Base-by-base conservation (phyloP, 192 early-diverging fungal genomes). In the Podila clonocystis region DNA sequence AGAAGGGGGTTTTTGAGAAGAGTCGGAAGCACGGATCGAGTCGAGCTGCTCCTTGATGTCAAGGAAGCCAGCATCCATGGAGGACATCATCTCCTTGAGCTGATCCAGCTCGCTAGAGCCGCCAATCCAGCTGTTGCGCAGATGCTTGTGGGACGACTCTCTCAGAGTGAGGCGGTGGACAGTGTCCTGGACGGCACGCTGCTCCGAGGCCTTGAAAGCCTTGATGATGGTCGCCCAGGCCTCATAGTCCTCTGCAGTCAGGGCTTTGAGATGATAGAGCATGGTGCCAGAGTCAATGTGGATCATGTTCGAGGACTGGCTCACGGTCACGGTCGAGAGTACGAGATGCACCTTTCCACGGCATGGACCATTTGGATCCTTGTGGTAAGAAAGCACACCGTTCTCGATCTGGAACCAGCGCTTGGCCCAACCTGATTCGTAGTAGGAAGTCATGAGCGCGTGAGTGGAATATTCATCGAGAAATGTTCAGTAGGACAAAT, bases 281-380 rank as follows among this genome's bases (percentile, higher is more conserved):
- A 87, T 88, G 36, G 94, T 90, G 67, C 95, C 96, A 31, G 95
- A 92, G 68, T 98, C 95, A 33, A 98, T 91, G 65, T 94, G 92
- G 68, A 98, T 95, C 48, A 93, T 76, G 24, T 85, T 78, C 58
- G 91, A 90, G 12, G 93, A 86, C 70, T 72, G 88, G 60, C 78
- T 89, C 45, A 74, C 91, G 50, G 89, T 91, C 34, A 91, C 88
- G 55, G 88, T 91, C 9, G 92, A 89, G 30, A 86, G 80, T 22
- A 73, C 73, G 30, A 94, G 82, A 63, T 92, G 88, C 58, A 95
- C 86, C 31, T 87, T 88, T 3, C 92, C 93, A 24, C 93, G 86
- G 29, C 86, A 86, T 36, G 91, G 86, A 41, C 90, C 88, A 20
- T 92, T 89, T 45, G 91, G 91, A 2, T 84, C 75, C 68, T 90